Evolutionary conservation across 179 eudicot genomes (phyloP).

Genomic region (Silene noctiflora): DNA sequence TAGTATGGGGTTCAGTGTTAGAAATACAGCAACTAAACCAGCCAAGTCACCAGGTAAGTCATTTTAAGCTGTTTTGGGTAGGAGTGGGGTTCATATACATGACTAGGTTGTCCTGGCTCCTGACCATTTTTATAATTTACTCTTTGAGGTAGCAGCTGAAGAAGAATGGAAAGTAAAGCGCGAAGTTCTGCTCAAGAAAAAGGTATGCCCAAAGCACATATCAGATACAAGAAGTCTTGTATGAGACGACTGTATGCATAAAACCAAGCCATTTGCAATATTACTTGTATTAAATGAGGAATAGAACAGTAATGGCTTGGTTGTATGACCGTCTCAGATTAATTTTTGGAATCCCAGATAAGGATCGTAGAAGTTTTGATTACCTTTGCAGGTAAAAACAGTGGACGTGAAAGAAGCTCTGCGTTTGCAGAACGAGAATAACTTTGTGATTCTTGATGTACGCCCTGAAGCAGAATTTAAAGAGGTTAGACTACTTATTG

Average conservation of each 20-base stretch:
- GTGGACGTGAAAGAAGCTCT: conserved; percentile 89
- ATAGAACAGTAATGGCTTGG: background rate
- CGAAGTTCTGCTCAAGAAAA: conserved; percentile 63
- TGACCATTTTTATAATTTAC: conserved; percentile 4
- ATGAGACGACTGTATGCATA: background rate
- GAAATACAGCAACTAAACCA: conserved; percentile 76
- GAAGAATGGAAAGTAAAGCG: conserved; percentile 95
- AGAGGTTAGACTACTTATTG: conserved; percentile 48
- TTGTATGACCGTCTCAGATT: background rate
- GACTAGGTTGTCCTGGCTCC: conserved; percentile 10
- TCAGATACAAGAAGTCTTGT: background rate
- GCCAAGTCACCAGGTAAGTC: conserved; percentile 86
- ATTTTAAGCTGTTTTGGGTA: too few relatives aligned
- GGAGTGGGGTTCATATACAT: too few relatives aligned
- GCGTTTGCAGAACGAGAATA: conserved; percentile 89
- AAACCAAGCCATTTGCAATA: background rate
- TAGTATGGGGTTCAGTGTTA: conserved; percentile 40
- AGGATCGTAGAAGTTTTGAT: background rate
- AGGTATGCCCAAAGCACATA: conserved; percentile 36
- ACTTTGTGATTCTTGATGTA: conserved; percentile 89
- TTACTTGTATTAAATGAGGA: background rate
- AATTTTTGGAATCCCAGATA: background rate
- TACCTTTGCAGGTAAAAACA: conserved; percentile 67
- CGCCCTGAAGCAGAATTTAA: conserved; percentile 93
- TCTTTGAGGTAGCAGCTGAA: conserved; percentile 75